Conservation (phyloP, 345 rosid genomes). For the Eucalyptus erythrocorys region DNA sequence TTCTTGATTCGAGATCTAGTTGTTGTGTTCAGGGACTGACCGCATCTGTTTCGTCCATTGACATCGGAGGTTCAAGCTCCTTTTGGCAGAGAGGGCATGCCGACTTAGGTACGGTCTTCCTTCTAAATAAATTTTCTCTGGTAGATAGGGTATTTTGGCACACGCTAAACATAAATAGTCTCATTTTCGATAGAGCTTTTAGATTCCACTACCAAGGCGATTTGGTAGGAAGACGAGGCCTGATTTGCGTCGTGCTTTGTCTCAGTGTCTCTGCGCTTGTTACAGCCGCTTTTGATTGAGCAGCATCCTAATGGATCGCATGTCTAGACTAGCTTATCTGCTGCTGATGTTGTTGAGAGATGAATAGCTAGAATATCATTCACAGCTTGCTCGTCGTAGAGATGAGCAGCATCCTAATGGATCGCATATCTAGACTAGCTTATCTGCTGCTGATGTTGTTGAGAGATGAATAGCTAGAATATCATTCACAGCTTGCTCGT, state of each 20-base stretch:
- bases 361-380: too few species aligned
- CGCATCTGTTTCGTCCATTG: neutral
- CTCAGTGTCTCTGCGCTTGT: neutral
- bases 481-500: neutral
- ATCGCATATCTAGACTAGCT: too few species aligned
- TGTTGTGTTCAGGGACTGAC: neutral
- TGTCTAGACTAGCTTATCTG: too few species aligned
- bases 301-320: neutral
- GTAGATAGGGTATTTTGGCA: neutral
- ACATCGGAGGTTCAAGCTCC: neutral
- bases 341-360: too few species aligned
- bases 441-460: too few species aligned
- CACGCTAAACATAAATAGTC: neutral
- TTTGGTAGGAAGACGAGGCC: neutral
- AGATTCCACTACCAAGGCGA: neutral
- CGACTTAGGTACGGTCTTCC: neutral
- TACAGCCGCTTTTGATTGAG: neutral
- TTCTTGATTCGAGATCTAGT: neutral
- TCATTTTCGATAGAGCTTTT: neutral
- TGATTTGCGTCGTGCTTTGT: neutral
- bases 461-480: neutral
- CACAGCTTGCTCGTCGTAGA: too few species aligned
- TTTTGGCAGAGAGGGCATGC: neutral
- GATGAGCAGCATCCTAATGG: neutral
- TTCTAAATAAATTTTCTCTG: neutral